Evolutionary conservation across 2,329 filamentous ascomycete genomes (phyloP), one percentile per base, ranked within the genome.

Genomic region (Colletotrichum simmondsii): DNA sequence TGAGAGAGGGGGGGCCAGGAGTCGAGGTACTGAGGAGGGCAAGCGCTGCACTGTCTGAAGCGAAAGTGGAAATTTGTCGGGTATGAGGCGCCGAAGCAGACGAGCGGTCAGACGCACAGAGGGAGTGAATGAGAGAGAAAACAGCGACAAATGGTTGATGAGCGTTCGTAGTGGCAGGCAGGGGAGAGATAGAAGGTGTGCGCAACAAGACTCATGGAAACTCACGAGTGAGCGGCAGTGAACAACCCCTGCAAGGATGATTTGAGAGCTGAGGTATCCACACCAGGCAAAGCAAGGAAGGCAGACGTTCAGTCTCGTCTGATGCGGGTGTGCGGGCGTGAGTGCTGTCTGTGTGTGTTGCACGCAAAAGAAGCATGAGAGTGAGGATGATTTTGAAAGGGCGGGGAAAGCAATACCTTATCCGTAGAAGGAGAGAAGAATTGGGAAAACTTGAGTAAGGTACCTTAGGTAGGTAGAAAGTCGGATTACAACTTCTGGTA

Each of bases 21-120:
- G 32, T 35, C 32, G 32, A 35, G 63, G 63, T 32, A 65, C 22
- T 24, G 56, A 16, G 53, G 22, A 42, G 63, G 24, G 52, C 53
- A 24, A 58, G 53, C 32, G 53, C 42, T 24, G 46, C 42, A 49
- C 19, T 19, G 19, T 49, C 42, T 19, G 42, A 46, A 65, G 53
- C 46, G 63, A 65, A 49, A 65, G 63, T 58, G 53, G 63, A 32
- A 65, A 58, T 49, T 65, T 37, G 63, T 58, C 63, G 63, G 63
- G 63, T 53, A 65, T 65, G 53, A 65, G 53, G 35, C 30, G 58
- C 63, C 63, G 19, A 65, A 65, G 30, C 30, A 65, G 62, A 58
- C 28, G 42, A 49, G 37, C 37, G 26, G 52, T 52, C 32, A n/a
- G 46, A 62, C 35, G 53, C 61, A 56, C 37, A 59, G 30, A 37